Conservation (phyloP, 805 yeast species). For the Nadsonia fulvescens region DNA sequence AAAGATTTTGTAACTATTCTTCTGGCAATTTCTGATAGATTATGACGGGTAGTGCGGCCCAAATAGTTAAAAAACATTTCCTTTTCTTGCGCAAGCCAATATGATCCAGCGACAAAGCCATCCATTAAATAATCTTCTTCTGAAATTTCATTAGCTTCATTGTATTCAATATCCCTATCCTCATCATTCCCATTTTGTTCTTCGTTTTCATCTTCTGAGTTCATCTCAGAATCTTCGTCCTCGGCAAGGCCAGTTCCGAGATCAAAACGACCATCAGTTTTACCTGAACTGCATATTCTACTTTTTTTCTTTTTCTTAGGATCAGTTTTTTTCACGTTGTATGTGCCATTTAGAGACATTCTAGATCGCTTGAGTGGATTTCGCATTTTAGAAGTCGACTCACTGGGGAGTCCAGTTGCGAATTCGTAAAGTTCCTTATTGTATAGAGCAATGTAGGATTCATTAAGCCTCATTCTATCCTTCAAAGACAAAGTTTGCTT, state of each 20-base stretch:
- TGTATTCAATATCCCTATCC: background rate
- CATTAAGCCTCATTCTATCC: no score
- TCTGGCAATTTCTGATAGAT: conserved; percentile 10
- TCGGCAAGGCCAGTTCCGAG: conserved; percentile 1
- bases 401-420: no score
- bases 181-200: conserved; percentile 1
- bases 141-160: conserved; percentile 2
- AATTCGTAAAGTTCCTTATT: no score
- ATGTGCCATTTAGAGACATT: background rate
- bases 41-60: conserved; percentile 12
- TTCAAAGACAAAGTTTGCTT: no score
- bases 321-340: background rate
- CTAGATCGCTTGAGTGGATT: background rate
- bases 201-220: background rate
- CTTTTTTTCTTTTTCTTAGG: background rate
- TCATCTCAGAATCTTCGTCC: background rate
- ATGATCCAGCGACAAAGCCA: conserved; percentile 5
- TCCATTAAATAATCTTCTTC: background rate
- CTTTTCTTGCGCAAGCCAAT: conserved; percentile 13
- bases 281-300: conserved; percentile 1
- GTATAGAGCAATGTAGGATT: no score
- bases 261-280: conserved; percentile 1
- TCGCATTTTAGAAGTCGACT: conserved; percentile 1
- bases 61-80: conserved; percentile 11
- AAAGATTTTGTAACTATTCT: conserved; percentile 11